Evolutionary conservation across 1,284 basidiomycete genomes (phyloP).

Genomic region (Sanghuangporus weigelae): DNA sequence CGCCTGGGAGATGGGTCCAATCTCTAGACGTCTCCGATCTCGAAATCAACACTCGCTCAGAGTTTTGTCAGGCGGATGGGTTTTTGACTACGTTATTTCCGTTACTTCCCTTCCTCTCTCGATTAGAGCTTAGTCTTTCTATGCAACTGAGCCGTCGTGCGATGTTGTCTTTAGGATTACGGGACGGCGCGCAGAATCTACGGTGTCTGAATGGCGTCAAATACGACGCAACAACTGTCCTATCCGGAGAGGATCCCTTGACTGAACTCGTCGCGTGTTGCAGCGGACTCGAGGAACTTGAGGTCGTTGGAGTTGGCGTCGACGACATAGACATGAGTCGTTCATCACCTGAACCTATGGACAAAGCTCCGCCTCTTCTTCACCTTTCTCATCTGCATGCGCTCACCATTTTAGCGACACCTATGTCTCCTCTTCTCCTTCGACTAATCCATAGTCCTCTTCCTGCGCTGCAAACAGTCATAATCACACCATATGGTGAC

Average conservation of each 20-base stretch:
- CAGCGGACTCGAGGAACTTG: slow-evolving; percentile 58
- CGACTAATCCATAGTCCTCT: slow-evolving; percentile 57
- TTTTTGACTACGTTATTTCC: slow-evolving; percentile 61
- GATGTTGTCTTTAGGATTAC: slow-evolving; percentile 47
- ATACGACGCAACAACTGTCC: slow-evolving; percentile 34
- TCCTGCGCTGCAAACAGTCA: slow-evolving; percentile 61
- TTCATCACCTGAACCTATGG: slow-evolving; percentile 24
- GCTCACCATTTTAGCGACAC: slow-evolving; percentile 62
- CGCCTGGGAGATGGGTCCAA: slow-evolving; percentile 81
- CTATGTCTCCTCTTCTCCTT: slow-evolving; percentile 57
- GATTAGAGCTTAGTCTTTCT: slow-evolving; percentile 54
- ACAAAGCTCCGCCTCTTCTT: slow-evolving; percentile 32
- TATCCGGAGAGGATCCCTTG: slow-evolving; percentile 38
- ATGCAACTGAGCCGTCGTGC: slow-evolving; percentile 59
- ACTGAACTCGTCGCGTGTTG: slow-evolving; percentile 53
- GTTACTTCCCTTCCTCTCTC: slow-evolving; percentile 61
- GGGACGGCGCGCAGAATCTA: slow-evolving; percentile 49
- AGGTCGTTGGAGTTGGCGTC: slow-evolving; percentile 55
- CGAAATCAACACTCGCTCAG: slow-evolving; percentile 35
- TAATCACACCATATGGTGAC: slow-evolving; percentile 71
- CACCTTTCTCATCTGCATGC: slow-evolving; percentile 56
- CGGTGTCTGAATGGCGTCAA: slow-evolving; percentile 58
- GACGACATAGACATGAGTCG: slow-evolving; percentile 42
- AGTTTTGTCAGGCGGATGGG: slow-evolving; percentile 51
- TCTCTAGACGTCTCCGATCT: slow-evolving; percentile 62